Conservation (phyloP, 805 yeast species). For the Teunomyces kruisii region DNA sequence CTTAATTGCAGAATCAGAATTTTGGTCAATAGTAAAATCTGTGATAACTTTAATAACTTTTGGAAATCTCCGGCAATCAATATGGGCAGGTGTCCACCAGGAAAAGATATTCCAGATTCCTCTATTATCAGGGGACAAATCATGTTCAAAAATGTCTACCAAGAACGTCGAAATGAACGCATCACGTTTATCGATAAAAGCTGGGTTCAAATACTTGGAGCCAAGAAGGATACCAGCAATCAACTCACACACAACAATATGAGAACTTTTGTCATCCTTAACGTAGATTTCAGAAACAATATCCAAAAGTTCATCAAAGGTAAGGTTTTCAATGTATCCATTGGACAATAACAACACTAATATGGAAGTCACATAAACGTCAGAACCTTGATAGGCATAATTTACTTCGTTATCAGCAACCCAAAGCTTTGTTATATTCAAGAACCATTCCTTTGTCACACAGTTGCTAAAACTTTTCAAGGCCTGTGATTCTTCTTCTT, state of each 20-base stretch:
- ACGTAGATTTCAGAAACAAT: constrained; percentile 53
- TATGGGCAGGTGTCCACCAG: constrained; percentile 69
- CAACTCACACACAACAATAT: constrained; percentile 72
- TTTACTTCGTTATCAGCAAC: constrained; percentile 68
- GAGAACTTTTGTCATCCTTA: constrained; percentile 69
- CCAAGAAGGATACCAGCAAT: constrained; percentile 61
- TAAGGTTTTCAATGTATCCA: constrained; percentile 41
- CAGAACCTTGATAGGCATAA: constrained; percentile 63
- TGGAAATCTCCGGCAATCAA: constrained; percentile 68
- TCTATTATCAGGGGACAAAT: constrained; percentile 70
- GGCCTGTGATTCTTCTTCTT: constrained; percentile 40
- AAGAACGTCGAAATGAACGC: constrained; percentile 46
- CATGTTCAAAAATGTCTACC: constrained; percentile 47
- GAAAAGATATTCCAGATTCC: constrained; percentile 74
- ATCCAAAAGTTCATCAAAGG: constrained; percentile 52
- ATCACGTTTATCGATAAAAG: constrained; percentile 41
- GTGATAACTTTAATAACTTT: constrained; percentile 46
- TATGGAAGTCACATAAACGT: constrained; percentile 56
- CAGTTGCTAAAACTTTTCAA: constrained; percentile 43
- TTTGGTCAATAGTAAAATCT: constrained; percentile 46
- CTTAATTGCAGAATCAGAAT: constrained; percentile 61
- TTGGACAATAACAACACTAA: constrained; percentile 50
- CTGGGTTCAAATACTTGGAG: constrained; percentile 40
- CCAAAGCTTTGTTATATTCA: constrained; percentile 47
- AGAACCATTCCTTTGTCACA: constrained; percentile 61